phyloP scores from a whole-genome alignment of 441 rosid species.

The Jatropha podagrica region DNA sequence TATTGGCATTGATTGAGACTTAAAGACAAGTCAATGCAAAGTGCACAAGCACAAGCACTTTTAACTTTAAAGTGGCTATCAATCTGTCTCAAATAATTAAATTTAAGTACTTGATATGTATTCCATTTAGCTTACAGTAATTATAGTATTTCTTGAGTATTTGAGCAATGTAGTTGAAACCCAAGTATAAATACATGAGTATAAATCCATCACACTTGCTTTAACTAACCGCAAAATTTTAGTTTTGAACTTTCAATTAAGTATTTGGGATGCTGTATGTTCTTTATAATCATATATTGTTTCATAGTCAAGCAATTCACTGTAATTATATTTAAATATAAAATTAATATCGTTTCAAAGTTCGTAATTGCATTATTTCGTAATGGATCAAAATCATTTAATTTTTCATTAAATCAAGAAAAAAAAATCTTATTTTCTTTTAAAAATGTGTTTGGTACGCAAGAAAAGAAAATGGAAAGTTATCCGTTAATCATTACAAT shows the following conservation, averaged over 20 bases:
- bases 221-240: constrained; percentile 22
- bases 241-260: constrained; percentile 1
- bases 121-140: constrained; percentile 24
- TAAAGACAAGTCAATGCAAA: constrained; percentile 1
- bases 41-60: not conserved
- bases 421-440: no score
- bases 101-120: constrained; percentile 7
- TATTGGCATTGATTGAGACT: not conserved
- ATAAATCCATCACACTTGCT: constrained; percentile 6
- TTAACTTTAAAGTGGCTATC: not conserved
- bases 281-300: not conserved
- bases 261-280: constrained; percentile 8
- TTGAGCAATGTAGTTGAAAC: not conserved
- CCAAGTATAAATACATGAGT: not conserved
- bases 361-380: not conserved
- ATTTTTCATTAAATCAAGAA: no score
- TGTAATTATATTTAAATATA: not conserved
- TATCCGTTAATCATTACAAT: not conserved
- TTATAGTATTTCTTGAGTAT: not conserved
- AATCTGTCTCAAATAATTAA: not conserved
- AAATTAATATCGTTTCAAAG: no score
- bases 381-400: no score
- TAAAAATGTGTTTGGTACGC: no score
- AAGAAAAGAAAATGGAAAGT: not conserved
- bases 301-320: not conserved